Conservation (phyloP, 352 stramenopile species). For the Phytophthora agathidicida region DNA sequence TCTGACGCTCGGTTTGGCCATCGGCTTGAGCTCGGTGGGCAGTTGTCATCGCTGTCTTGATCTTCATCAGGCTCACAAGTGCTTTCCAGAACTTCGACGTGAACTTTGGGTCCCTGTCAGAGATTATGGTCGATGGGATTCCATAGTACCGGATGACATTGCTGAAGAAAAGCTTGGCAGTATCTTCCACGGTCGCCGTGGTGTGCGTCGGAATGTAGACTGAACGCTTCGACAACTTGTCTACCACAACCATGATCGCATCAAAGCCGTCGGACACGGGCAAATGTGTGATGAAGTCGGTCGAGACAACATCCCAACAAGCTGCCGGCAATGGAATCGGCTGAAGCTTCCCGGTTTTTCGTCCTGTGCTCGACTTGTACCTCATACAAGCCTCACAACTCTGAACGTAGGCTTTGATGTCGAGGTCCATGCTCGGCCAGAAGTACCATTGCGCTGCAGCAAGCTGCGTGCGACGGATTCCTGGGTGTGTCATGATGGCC, state of each 20-base stretch:
- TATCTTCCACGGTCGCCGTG: slow-evolving; percentile 5
- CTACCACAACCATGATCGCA: too few species aligned
- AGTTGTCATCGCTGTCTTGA: background rate
- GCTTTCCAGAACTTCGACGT: slow-evolving; percentile 15
- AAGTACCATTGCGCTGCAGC: slow-evolving; percentile 5
- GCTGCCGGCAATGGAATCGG: slow-evolving; percentile 7
- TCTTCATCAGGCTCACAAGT: background rate
- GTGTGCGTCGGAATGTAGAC: too few species aligned
- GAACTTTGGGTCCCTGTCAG: slow-evolving; percentile 10
- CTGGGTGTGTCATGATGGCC: background rate
- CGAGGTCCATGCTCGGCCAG: too few species aligned
- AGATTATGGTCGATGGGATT: slow-evolving; percentile 6
- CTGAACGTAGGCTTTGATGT: slow-evolving; percentile 17
- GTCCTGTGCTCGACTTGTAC: slow-evolving; percentile 22
- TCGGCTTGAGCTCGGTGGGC: slow-evolving; percentile 13
- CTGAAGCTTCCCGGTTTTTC: slow-evolving; percentile 14
- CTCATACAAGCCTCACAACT: slow-evolving; percentile 26
- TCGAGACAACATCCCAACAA: slow-evolving; percentile 29
- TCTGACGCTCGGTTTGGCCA: slow-evolving; percentile 13
- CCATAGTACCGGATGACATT: slow-evolving; percentile 11
- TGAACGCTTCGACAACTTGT: too few species aligned
- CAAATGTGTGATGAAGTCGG: slow-evolving; percentile 34
- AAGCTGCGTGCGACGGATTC: slow-evolving; percentile 1
- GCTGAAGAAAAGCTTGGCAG: slow-evolving; percentile 11
- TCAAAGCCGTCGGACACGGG: too few species aligned